Conservation (phyloP, 1,284 basidiomycete species). For the Tilletia indica region DNA sequence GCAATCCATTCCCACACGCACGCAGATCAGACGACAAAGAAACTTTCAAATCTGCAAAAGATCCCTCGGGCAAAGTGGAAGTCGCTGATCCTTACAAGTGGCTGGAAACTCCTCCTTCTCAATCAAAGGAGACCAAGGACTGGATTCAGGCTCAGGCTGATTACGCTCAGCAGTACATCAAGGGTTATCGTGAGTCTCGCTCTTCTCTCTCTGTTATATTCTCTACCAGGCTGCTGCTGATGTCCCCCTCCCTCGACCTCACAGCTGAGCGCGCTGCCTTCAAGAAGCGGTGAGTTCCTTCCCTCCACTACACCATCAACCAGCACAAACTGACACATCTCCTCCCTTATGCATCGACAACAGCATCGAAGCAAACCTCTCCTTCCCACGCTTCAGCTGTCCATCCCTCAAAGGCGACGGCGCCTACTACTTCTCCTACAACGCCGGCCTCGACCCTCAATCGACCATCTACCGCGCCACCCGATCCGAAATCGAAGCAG, state of each 20-base stretch:
- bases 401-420: constrained; percentile 48
- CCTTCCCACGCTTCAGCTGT: constrained; percentile 48
- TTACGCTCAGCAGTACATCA: constrained; percentile 42
- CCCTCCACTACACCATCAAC: neutral
- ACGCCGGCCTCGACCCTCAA: constrained; percentile 51
- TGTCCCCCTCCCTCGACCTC: neutral
- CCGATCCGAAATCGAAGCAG: constrained; percentile 33
- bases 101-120: constrained; percentile 51
- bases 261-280: constrained; percentile 38
- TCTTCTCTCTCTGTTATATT: neutral
- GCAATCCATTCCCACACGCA: constrained; percentile 46
- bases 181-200: constrained; percentile 26
- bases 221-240: neutral
- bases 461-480: constrained; percentile 43
- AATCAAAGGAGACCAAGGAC: constrained; percentile 47
- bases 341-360: neutral
- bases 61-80: constrained; percentile 34
- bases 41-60: constrained; percentile 41
- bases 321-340: neutral
- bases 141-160: constrained; percentile 48
- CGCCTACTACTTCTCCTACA: constrained; percentile 52
- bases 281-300: constrained; percentile 28
- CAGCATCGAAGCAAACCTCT: constrained; percentile 42
- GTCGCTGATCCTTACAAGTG: constrained; percentile 53
- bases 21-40: constrained; percentile 43